Percentiles rank a stretch among this genome's conserved stretches.
phyloP scores from a whole-genome alignment of 305 asterid species.

The Salvia sclarea region DNA sequence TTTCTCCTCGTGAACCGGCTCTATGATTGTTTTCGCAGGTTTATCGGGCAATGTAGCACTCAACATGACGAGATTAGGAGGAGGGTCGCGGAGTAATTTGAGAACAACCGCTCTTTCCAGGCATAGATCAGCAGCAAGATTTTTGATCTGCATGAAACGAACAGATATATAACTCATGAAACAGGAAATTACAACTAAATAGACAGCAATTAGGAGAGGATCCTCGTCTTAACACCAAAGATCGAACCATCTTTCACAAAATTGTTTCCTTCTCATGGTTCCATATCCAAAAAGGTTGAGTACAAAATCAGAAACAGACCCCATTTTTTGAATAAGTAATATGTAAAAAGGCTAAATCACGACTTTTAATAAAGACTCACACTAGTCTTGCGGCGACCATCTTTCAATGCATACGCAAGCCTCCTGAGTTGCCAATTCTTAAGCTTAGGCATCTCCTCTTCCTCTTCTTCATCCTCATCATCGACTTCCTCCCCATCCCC shows the following conservation, averaged over 20 bases:
- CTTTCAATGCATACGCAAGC: constrained; percentile 79
- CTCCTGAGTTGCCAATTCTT: constrained; percentile 87
- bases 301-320: neutral
- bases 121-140: constrained; percentile 84
- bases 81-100: constrained; percentile 83
- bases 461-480: constrained; percentile 62
- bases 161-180: neutral
- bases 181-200: constrained; percentile 7
- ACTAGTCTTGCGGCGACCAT: constrained; percentile 85
- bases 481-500: constrained; percentile 45
- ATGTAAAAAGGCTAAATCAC: neutral
- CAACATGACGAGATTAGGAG: constrained; percentile 76
- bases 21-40: constrained; percentile 48
- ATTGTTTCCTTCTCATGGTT: neutral
- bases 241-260: neutral
- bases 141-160: constrained; percentile 68
- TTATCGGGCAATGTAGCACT: constrained; percentile 83
- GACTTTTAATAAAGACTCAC: constrained; percentile 42
- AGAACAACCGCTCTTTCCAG: constrained; percentile 84
- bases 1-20: constrained; percentile 47
- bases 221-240: neutral
- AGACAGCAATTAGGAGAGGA: neutral
- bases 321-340: neutral
- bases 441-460: constrained; percentile 45
- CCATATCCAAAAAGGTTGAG: neutral